Conservation (phyloP, 176 grass and related monocot species). For the Aegilops tauschii region DNA sequence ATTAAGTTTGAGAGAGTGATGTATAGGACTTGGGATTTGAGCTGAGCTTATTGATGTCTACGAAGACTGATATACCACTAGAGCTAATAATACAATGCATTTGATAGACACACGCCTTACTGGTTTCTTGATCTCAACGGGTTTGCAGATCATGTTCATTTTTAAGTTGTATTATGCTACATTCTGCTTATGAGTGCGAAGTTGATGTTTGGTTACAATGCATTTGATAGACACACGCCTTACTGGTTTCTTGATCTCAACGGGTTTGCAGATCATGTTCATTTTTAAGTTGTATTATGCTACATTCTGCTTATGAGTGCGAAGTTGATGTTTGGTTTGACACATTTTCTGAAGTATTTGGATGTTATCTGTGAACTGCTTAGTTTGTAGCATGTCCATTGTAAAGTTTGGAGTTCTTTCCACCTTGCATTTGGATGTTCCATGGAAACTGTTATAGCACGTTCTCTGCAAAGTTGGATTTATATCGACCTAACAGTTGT, state of each 20-base stretch:
- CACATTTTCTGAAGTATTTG: neutral
- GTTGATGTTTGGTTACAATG: neutral
- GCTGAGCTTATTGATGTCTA: neutral
- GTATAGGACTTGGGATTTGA: neutral
- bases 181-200: neutral
- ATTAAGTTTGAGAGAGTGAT: neutral
- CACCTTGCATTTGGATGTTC: neutral
- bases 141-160: neutral
- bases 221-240: neutral
- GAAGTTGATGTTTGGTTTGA: neutral
- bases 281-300: neutral
- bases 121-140: neutral
- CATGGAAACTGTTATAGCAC: neutral
- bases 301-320: neutral
- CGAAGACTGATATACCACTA: neutral
- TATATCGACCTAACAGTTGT: neutral
- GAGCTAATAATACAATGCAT: neutral
- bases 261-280: neutral
- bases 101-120: neutral
- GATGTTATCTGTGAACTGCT: neutral
- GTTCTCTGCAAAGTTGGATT: slow-evolving; percentile 4
- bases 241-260: neutral
- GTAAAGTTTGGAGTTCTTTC: neutral
- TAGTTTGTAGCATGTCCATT: neutral
- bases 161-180: neutral